Conservation (phyloP, 495 filamentous ascomycete species). For the Bacidia gigantensis region DNA sequence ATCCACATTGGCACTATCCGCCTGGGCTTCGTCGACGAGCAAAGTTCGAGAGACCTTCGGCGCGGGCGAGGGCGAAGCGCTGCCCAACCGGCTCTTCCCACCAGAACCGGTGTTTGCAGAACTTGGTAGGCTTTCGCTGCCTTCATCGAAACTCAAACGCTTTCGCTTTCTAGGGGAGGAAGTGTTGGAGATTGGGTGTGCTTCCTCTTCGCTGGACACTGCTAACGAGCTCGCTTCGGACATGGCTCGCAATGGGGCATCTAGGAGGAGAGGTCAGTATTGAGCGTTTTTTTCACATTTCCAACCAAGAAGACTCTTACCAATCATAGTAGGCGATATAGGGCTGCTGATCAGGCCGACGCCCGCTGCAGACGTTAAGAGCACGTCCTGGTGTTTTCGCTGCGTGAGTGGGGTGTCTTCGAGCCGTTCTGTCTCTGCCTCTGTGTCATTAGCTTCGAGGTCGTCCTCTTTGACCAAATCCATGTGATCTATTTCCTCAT, state of each 20-base stretch:
- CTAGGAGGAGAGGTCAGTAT: not conserved
- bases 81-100: not conserved
- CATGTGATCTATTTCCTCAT: constrained; percentile 41
- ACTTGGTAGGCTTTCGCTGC: constrained; percentile 20
- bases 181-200: not conserved
- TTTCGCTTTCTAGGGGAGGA: constrained; percentile 34
- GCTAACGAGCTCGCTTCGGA: constrained; percentile 15
- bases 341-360: not conserved
- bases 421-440: constrained; percentile 92
- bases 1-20: not conserved
- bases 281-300: not conserved
- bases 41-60: not conserved
- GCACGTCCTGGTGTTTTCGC: constrained; percentile 45
- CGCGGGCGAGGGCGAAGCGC: not conserved
- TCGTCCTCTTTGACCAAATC: constrained; percentile 22
- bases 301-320: not conserved
- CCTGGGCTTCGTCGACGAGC: not conserved
- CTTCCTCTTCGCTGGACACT: constrained; percentile 14
- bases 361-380: constrained; percentile 36
- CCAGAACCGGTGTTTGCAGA: not conserved
- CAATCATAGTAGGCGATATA: not conserved
- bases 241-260: constrained; percentile 3
- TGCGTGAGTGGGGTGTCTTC: constrained; percentile 78
- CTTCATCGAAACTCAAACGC: constrained; percentile 29
- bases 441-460: constrained; percentile 65